A percentile compares a stretch with the other conserved stretches of the same genome.
These are phyloP conservation scores for Platanthera zijinensis DNA, from an alignment of 106 monocot genomes.

Conservation along the genomic window DNA sequence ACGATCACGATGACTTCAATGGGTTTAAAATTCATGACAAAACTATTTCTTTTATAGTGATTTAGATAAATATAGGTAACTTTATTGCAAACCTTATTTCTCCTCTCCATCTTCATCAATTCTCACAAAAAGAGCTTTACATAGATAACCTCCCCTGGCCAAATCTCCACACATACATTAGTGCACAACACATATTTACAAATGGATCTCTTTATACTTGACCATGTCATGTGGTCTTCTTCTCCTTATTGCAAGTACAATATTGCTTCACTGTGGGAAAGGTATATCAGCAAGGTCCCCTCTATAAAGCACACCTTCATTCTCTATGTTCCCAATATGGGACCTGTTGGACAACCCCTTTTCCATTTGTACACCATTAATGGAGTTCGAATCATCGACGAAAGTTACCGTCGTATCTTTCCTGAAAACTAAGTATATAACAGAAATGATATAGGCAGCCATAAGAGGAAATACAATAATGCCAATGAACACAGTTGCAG, in stretches of 20 bases:
- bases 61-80: no score
- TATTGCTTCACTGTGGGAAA: conserved; percentile 7
- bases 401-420: conserved; percentile 52
- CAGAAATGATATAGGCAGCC: conserved; percentile 40
- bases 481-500: conserved; percentile 38
- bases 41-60: no score
- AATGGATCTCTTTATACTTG: no score
- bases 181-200: no score
- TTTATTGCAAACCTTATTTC: no score
- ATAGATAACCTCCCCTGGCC: no score
- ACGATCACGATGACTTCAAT: no score
- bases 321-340: conserved; percentile 43
- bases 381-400: neutral
- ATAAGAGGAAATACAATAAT: conserved; percentile 75
- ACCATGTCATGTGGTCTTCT: neutral
- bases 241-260: neutral
- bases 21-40: no score
- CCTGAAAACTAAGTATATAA: conserved; percentile 52
- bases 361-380: conserved; percentile 41
- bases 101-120: no score
- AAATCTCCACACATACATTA: no score
- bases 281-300: conserved; percentile 33
- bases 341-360: conserved; percentile 14
- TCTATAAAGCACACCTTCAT: conserved; percentile 32
- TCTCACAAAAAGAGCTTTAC: no score